Evolutionary conservation across 2,329 filamentous ascomycete genomes (phyloP).

Genomic region (Zymoseptoria brevis): DNA sequence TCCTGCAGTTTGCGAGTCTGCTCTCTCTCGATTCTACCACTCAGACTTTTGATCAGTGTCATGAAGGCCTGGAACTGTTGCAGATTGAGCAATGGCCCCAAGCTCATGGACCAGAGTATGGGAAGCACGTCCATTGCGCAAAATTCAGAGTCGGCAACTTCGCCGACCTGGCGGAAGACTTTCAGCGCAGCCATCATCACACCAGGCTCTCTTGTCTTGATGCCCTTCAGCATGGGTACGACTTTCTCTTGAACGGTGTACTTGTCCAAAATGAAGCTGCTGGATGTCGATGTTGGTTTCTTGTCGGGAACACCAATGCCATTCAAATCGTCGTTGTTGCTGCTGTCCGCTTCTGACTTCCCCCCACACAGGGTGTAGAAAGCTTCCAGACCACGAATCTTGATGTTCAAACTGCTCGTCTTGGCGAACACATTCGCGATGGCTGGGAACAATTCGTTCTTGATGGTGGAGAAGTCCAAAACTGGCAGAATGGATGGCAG

Average conservation of each 20-base stretch:
- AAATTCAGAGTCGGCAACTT: conserved; percentile 78
- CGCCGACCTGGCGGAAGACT: conserved; percentile 76
- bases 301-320: conserved; percentile 48
- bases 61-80: conserved; percentile 83
- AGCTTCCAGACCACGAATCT: conserved; percentile 82
- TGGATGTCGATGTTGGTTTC: conserved; percentile 39
- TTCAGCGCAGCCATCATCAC: conserved; percentile 91
- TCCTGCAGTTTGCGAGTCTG: conserved; percentile 85
- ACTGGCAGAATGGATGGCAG: conserved; percentile 75
- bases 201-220: conserved; percentile 95
- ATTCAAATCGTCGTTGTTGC: conserved; percentile 63
- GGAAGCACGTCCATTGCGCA: conserved; percentile 86
- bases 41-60: conserved; percentile 74
- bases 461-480: conserved; percentile 92
- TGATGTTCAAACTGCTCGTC: conserved; percentile 89
- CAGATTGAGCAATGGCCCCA: conserved; percentile 81
- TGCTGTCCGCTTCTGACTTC: conserved; percentile 32
- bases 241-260: conserved; percentile 98
- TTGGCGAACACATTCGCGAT: conserved; percentile 85
- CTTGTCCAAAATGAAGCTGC: conserved; percentile 72
- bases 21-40: conserved; percentile 74
- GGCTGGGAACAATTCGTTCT: conserved; percentile 91
- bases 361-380: conserved; percentile 87
- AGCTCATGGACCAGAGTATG: conserved; percentile 80
- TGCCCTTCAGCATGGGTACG: conserved; percentile 77